Evolutionary conservation across 495 filamentous ascomycete species (phyloP), one percentile per base, ranked within the genome.

Genomic region (Podospora comata): DNA sequence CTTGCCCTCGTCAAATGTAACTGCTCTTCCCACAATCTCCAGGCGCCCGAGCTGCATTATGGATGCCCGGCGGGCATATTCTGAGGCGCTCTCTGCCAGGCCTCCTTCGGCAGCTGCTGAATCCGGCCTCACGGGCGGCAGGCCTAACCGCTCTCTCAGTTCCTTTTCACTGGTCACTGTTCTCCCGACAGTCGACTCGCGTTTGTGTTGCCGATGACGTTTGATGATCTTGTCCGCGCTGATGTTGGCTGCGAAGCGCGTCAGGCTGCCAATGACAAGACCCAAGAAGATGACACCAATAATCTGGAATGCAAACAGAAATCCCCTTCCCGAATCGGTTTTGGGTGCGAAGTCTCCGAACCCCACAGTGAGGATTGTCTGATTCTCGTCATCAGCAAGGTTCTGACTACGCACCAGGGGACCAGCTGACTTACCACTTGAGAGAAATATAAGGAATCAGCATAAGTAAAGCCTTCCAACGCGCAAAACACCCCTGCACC

Each of bases 251-350:
- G 85, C 85, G 67, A 92, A 92, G 34, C 83, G 85, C 23, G 86
- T 84, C 57, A 94, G 87, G 27, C 88, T 90, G 19, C 87, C 86
- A 71, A 93, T 85, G 62, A 93, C 87, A 4, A 94, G 80, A 85
- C 91, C 91, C 3, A 94, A 79, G 54, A 88, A 88, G 2, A 92
- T 81, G 63, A 93, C 90, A 9, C 91, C 91, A n/a, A 89, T 83
- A 44, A 92, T 82, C 2, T 91, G 88, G 69, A 86, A 94, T 0
- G 90, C 89, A 55, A 94, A 89, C 0, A 93, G 71, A 6, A 94
- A 76, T 77, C 80, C 67, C 80, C 84, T 18, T 81, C 85, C 71
- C 44, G 64, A 61, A 62, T 77, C 69, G 39, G 90, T 69, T 67
- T 68, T 2, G 82, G 90, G 32, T 74, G 79, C 70, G 79, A 88